phyloP scores from a whole-genome alignment of 805 yeast genomes.

The Vanderwaltozyma tropicalis region DNA sequence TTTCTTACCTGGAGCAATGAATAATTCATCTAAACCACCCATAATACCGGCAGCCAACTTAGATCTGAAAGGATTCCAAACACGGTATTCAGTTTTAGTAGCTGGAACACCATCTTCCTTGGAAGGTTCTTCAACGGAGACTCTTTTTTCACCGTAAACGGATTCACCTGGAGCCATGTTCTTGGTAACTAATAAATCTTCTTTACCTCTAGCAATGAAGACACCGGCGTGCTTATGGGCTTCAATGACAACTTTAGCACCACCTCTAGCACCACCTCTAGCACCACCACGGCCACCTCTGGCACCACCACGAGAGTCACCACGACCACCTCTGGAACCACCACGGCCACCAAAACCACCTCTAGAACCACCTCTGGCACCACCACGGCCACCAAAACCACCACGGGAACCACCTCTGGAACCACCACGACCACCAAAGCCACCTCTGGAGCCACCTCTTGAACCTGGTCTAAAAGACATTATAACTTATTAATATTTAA shows the following conservation, averaged over 20 bases:
- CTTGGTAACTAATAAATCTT: slow-evolving; percentile 93
- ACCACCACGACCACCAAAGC: slow-evolving; percentile 38
- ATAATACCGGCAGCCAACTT: slow-evolving; percentile 99
- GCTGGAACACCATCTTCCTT: slow-evolving; percentile 79
- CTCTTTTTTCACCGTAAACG: slow-evolving; percentile 97
- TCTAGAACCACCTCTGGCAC: slow-evolving; percentile 34
- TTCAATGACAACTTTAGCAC: slow-evolving; percentile 94
- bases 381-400: slow-evolving; percentile 42
- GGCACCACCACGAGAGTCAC: slow-evolving; percentile 50
- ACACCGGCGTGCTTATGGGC: slow-evolving; percentile 99
- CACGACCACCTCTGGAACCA: slow-evolving; percentile 37
- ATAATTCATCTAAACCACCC: slow-evolving; percentile 98
- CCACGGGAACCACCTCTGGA: slow-evolving; percentile 46
- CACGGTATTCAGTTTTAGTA: slow-evolving; percentile 96
- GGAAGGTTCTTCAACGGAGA: slow-evolving; percentile 86
- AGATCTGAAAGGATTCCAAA: slow-evolving; percentile 99
- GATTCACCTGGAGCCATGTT: slow-evolving; percentile 97
- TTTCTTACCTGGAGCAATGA: slow-evolving; percentile 96
- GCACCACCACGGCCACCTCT: slow-evolving; percentile 61
- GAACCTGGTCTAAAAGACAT: slow-evolving; percentile 75
- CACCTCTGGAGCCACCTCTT: slow-evolving; percentile 49
- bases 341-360: slow-evolving; percentile 40
- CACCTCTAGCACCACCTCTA: slow-evolving; percentile 75
- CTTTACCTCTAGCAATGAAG: slow-evolving; percentile 98
- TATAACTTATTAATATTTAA: slow-evolving; percentile 6